Percentiles rank a stretch among this genome's conserved stretches.
These are phyloP conservation scores for Nicotiana attenuata DNA, from an alignment of 257 asterid species.

Conservation along the genomic window DNA sequence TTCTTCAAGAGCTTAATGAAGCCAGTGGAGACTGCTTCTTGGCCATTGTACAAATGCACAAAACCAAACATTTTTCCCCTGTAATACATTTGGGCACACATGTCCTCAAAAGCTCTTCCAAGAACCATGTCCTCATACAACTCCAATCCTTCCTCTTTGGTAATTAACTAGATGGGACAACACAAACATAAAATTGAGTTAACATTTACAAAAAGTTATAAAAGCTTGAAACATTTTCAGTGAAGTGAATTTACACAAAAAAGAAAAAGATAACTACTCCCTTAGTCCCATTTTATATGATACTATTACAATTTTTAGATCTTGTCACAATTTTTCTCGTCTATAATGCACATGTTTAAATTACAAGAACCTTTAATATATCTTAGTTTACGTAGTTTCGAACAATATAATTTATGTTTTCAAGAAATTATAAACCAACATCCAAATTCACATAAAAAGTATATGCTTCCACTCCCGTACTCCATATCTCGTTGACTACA, in stretches of 20 bases:
- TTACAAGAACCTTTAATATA: not conserved
- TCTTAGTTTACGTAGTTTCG: not conserved
- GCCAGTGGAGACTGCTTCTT: slow-evolving; percentile 97
- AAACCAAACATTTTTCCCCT: slow-evolving; percentile 98
- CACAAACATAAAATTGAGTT: not conserved
- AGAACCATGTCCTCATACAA: slow-evolving; percentile 86
- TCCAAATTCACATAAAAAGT: not conserved
- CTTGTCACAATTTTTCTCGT: not conserved
- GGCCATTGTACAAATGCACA: slow-evolving; percentile 94
- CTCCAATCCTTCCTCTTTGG: slow-evolving; percentile 82
- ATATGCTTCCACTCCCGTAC: not conserved
- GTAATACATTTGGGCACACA: slow-evolving; percentile 99
- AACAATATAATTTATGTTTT: not conserved
- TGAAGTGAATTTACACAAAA: not conserved
- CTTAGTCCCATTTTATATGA: not conserved
- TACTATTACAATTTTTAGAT: not conserved
- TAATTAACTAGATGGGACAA: slow-evolving; percentile 42
- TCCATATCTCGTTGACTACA: too few species aligned
- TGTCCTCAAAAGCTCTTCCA: slow-evolving; percentile 92
- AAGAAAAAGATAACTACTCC: not conserved
- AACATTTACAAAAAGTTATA: too few species aligned
- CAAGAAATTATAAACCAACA: too few species aligned
- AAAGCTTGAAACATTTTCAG: not conserved
- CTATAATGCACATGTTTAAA: not conserved
- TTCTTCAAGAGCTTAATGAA: slow-evolving; percentile 81